Base-by-base conservation (phyloP, 805 yeast genomes). In the Yamadazyma nakazawae region DNA sequence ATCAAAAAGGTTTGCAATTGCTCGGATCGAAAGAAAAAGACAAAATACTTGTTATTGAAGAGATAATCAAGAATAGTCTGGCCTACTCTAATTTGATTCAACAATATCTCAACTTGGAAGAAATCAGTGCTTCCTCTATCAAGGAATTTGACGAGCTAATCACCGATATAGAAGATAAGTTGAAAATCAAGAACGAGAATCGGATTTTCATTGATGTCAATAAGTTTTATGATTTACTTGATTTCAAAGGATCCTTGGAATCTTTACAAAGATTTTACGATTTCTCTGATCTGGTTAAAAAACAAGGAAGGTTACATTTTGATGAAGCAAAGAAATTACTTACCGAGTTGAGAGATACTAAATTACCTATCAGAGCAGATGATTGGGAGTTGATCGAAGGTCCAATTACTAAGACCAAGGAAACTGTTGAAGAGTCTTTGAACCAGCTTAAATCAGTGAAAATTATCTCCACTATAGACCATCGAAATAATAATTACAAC, bases 1-100 rank as follows among this genome's bases (percentile, higher is more conserved):
- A 59, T 28, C 50, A 55, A 1, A 50, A 51, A 11, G 76, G 75
- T 4, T 35, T 58, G 16, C 43, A 54, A 18, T 52, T 65, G 4
- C 55, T 72, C 31, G 60, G 67, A 1, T 37, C 35, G 5, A 58
- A 70, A 11, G 71, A 70, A 19, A 46, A 67, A 16, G 60, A 78
- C 40, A 72, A 68, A 40, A 47, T 66, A 25, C 36, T 50, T n/a
- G 45, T 48, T 5, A 53, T 67, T 2, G 62, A 61, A 34, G 17
- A 44, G 9, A 60, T 63, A 41, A 53, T 70, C 34, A 46, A 40
- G 12, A 48, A 53, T 6, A 70, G 75, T 34, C 53, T 60, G 14
- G 38, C 24, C 5, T 60, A 64, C 36, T 59, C 43, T 37, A 44
- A 37, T 2, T 35, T 14, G 16, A 50, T 50, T 7, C 30, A 48